Conservation (phyloP, 257 asterid species). For the Solanum pennellii region DNA sequence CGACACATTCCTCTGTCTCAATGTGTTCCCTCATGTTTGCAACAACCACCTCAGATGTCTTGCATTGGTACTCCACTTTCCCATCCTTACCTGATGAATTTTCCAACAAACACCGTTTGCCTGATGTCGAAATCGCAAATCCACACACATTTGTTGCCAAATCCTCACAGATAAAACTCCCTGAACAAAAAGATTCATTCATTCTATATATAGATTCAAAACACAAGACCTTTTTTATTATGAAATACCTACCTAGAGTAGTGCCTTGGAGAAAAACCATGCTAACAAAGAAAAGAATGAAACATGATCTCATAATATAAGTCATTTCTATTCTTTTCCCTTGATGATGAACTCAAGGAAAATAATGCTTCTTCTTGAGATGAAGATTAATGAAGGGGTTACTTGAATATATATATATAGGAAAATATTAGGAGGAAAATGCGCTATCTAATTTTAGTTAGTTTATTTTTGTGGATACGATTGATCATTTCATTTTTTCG, state of each 20-base stretch:
- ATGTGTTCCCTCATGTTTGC: constrained; percentile 37
- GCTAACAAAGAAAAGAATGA: constrained; percentile 14
- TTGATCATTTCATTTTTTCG: background rate
- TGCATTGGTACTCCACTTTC: constrained; percentile 30
- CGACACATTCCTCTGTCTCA: constrained; percentile 52
- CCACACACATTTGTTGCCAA: constrained; percentile 42
- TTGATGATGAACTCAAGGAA: background rate
- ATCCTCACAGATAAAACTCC: constrained; percentile 53
- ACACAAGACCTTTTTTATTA: background rate
- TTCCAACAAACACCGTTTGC: constrained; percentile 66
- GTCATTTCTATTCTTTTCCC: background rate
- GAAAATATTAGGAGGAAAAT: background rate
- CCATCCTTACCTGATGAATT: constrained; percentile 20
- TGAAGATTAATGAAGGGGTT: background rate
- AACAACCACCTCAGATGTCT: constrained; percentile 53
- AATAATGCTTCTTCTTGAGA: background rate
- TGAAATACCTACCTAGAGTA: constrained; percentile 24
- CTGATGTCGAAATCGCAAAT: constrained; percentile 50
- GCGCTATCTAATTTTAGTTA: background rate
- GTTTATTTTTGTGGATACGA: background rate
- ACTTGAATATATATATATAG: background rate
- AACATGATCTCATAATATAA: background rate
- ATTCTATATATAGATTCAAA: no score
- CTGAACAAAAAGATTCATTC: constrained; percentile 1
- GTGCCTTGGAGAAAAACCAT: constrained; percentile 26